Conservation (phyloP, 345 rosid species). For the Luvunga scandens region DNA sequence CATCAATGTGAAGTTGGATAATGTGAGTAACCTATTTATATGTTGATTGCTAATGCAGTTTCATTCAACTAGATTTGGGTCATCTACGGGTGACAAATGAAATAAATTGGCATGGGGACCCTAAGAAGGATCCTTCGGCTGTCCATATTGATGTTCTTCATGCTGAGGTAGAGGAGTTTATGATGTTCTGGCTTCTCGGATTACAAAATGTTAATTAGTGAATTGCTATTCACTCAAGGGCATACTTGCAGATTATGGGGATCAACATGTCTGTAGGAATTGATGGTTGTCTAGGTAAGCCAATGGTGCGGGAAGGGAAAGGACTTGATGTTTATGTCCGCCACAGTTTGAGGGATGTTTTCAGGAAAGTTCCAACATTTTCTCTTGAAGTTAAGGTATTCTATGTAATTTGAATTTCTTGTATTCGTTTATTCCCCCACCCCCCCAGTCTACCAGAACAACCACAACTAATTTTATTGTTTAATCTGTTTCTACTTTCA, state of each 20-base stretch:
- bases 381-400: constrained; percentile 88
- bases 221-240: constrained; percentile 17
- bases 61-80: constrained; percentile 93
- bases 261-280: constrained; percentile 94
- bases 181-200: constrained; percentile 3
- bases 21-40: constrained; percentile 9
- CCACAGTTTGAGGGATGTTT: constrained; percentile 93
- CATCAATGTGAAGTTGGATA: not conserved
- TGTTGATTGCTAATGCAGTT: constrained; percentile 51
- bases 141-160: constrained; percentile 93
- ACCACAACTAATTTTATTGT: not conserved
- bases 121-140: constrained; percentile 87
- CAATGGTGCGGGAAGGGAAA: constrained; percentile 85
- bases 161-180: constrained; percentile 63
- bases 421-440: not conserved
- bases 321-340: constrained; percentile 84
- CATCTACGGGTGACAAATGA: constrained; percentile 87
- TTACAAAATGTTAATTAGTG: constrained; percentile 8
- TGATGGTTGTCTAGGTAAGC: constrained; percentile 73
- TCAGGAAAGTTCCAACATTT: constrained; percentile 89
- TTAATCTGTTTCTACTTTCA: not conserved
- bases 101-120: constrained; percentile 86
- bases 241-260: constrained; percentile 71
- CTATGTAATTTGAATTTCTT: constrained; percentile 1
- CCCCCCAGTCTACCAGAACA: not conserved